Conservation (phyloP, 139 green algal species). For the Auxenochlorella pyrenoidosa region DNA sequence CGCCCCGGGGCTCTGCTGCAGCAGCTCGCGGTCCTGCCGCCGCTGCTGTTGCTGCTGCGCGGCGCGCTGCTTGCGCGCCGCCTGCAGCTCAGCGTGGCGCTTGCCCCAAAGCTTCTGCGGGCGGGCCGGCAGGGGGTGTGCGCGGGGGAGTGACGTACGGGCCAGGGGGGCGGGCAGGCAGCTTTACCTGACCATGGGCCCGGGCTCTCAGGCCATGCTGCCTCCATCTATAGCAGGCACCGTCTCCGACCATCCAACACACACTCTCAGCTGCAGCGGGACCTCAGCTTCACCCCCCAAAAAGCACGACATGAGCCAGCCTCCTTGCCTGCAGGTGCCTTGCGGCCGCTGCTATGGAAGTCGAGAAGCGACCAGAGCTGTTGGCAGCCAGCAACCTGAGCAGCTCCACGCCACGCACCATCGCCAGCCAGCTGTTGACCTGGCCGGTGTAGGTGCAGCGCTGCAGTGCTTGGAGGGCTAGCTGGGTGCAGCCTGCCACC, state of each 20-base stretch:
- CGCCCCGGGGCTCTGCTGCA: background rate
- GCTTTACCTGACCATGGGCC: background rate
- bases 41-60: background rate
- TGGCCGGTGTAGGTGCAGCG: background rate
- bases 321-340: background rate
- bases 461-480: background rate
- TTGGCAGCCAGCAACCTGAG: background rate
- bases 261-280: no score
- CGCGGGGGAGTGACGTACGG: background rate
- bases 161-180: background rate
- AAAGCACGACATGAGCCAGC: background rate
- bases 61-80: background rate
- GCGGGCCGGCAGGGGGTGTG: background rate
- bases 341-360: background rate
- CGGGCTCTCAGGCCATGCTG: no score
- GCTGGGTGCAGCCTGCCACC: slow-evolving; percentile 2
- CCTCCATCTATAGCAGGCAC: background rate
- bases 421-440: background rate
- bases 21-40: background rate
- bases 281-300: no score
- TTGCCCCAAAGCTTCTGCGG: background rate
- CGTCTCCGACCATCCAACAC: background rate
- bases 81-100: background rate
- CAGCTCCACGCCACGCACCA: background rate
- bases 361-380: background rate